Percentiles rank a stretch among this genome's conserved stretches.
Conservation (phyloP, 257 asterid species). For the Echium plantagineum region DNA sequence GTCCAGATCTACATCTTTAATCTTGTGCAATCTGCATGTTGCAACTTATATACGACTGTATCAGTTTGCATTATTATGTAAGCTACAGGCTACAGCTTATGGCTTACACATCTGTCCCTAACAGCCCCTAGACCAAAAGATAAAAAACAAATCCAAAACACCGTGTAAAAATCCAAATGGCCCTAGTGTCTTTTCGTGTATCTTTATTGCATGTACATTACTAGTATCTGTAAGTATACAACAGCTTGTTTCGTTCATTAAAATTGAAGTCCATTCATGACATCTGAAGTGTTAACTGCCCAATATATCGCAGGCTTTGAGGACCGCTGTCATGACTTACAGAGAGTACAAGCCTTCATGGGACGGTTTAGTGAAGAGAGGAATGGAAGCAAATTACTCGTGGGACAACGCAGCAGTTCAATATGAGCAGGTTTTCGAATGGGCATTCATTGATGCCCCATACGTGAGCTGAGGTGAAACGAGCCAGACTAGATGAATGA, state of each 20-base stretch:
- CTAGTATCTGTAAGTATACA: too few species aligned
- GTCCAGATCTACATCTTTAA: background rate
- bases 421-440: constrained; percentile 70
- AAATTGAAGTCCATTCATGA: background rate
- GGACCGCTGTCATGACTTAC: constrained; percentile 47
- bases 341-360: constrained; percentile 64
- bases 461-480: constrained; percentile 42
- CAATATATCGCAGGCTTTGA: constrained; percentile 32
- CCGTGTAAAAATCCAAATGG: too few species aligned
- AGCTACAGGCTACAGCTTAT: too few species aligned
- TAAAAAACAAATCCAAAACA: too few species aligned
- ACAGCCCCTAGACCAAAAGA: too few species aligned
- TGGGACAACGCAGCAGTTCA: constrained; percentile 87
- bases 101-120: too few species aligned
- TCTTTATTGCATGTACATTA: too few species aligned
- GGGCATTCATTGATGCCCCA: constrained; percentile 83
- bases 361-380: constrained; percentile 80
- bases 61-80: too few species aligned
- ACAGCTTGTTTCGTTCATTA: too few species aligned
- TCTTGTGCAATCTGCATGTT: background rate
- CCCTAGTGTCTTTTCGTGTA: too few species aligned
- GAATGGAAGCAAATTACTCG: constrained; percentile 70
- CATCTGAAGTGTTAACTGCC: background rate
- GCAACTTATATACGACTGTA: too few species aligned
- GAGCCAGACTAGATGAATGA: constrained; percentile 1